Base-by-base conservation (phyloP, 352 stramenopile genomes). In the Pythium utonaiense region DNA sequence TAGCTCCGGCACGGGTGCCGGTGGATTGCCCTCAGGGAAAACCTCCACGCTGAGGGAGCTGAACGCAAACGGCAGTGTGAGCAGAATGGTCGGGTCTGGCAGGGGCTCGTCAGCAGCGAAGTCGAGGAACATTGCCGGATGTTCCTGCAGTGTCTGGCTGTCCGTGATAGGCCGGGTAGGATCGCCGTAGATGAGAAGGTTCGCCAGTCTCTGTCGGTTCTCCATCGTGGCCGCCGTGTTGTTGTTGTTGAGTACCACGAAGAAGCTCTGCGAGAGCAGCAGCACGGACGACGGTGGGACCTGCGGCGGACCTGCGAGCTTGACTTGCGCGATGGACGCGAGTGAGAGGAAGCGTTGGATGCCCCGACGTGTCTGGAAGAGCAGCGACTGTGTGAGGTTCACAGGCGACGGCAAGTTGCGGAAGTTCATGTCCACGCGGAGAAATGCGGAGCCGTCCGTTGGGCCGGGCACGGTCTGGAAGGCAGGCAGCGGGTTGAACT, bases 311-410 rank as follows among this genome's bases (percentile, higher is more conserved):
- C 75, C 73, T 22, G 54, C 57, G 0, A 70, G 45, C 8, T 42
- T 28, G 1, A 88, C 58, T 25, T 69, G 61, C 0, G 49, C 44
- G 47, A 72, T 57, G 38, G 68, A 72, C 12, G 42, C 28, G 30
- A 78, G 62, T 6, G 55, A 51, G 7, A 88, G 24, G 27, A 86
- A 88, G 3, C 71, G 64, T 3, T 61, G 54, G 21, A 88, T 53
- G 17, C 69, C 78, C 9, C 67, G 73, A 25, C 76, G 78, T 3
- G 70, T 71, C 70, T 85, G 75, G 58, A 74, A 86, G 28, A 84
- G 56, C 1, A 80, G 34, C 19, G 64, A 71, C 27, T 70, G 74
- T 14, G 60, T 52, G 17, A 88, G 54, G 53, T 79, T 77, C 0
- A 17, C 2, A 3, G 68, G 60, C 13, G 70, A 55, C 3, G 73